These are phyloP conservation scores for Aspergillus pseudoviridinutans DNA, from an alignment of 2,329 filamentous ascomycete genomes.

Conservation along the genomic window DNA sequence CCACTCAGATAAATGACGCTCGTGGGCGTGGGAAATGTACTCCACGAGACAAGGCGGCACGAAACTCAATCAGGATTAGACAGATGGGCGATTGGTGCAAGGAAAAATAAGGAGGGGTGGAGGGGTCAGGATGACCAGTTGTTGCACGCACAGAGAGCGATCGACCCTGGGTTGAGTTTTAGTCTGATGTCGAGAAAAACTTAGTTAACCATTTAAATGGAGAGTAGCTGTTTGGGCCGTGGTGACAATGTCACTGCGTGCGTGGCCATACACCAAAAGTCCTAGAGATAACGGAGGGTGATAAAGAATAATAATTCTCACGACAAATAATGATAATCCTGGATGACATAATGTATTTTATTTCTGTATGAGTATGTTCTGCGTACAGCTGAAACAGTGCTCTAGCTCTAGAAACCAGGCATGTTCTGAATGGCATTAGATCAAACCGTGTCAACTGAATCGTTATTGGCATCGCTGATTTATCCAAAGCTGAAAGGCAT, in stretches of 20 bases:
- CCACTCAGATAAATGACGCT: constrained; percentile 19
- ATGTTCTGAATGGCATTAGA: background rate
- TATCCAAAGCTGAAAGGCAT: background rate
- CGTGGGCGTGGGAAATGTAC: constrained; percentile 6
- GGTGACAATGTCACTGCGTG: constrained; percentile 1
- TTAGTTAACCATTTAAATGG: background rate
- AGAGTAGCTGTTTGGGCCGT: constrained; percentile 1
- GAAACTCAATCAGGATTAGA: constrained; percentile 17
- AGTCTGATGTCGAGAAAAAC: constrained; percentile 3
- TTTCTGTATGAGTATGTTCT: background rate
- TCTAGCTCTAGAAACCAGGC: background rate
- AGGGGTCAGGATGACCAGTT: constrained; percentile 2
- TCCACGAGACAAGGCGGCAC: constrained; percentile 16
- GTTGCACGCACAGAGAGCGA: constrained; percentile 2
- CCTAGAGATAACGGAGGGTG: background rate
- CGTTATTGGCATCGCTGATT: background rate
- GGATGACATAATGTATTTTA: background rate
- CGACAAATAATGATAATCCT: background rate
- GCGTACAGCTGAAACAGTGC: background rate
- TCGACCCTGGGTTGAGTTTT: constrained; percentile 12
- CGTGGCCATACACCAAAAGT: background rate
- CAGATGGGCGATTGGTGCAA: constrained; percentile 6
- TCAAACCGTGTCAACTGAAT: background rate
- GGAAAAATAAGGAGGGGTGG: constrained; percentile 10
- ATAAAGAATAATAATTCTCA: background rate